Base-by-base conservation (phyloP, 345 rosid species). In the Citrus maxima region DNA sequence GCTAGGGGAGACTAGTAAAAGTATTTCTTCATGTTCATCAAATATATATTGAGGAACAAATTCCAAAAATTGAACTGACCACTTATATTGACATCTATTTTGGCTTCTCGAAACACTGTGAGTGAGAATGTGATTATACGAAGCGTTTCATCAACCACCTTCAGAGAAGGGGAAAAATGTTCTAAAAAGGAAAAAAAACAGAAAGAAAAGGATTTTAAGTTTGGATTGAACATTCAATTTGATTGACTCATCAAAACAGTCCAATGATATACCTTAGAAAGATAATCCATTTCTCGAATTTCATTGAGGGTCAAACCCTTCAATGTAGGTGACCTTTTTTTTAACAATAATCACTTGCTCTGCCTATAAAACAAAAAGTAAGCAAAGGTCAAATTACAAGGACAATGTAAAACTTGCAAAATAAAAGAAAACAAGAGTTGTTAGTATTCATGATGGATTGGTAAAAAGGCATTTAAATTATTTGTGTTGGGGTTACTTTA, bases 111-210 rank as follows among this genome's bases (percentile, higher is more conserved):
- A 70, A 95, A 93, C 49, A 91, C 93, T 4, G 76, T 81, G n/a
- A 92, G 88, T 25, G 98, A 89, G 87, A 95, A 88, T 70, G 98
- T 88, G 55, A 95, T 70, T 60, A 90, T 61, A 25, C 93, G 92
- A 77, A 93, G 94, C 1, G 93, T 93, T 85, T 95, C 98, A 77
- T 95, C 95, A 75, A 95, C 85, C 71, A 95, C 97, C 97, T 94
- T 63, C 24, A 77, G 4, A 55, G 60, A 32, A 13, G 2, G 16
- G 4, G 16, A 3, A 12, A 12, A 42, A 42, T 0, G 40, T 42
- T 42, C 4, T 73, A 4, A 55, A 38, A 32, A 1, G 13, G 51
- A 46, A 46, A 46, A 46, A 46, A 2, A 13, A 46, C 49, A 12
- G 16, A 13, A 46, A 46, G 18, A 4, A 46, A 13, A 46, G 1